Conservation (phyloP, 2,329 filamentous ascomycete species). For the Fusarium sp. region DNA sequence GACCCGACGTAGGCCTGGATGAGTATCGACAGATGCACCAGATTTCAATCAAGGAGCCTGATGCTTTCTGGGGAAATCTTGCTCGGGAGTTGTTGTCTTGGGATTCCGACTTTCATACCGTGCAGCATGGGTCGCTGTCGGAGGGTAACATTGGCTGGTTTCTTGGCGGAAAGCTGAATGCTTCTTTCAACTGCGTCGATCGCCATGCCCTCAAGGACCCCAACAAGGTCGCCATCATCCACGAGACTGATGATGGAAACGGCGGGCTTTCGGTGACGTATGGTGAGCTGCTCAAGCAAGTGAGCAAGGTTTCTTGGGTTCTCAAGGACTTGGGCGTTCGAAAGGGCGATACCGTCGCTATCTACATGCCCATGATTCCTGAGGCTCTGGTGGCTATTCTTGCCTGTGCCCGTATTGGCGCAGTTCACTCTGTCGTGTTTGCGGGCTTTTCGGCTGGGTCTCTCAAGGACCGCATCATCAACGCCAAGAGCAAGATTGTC, state of each 20-base stretch:
- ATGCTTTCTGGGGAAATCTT: constrained; percentile 87
- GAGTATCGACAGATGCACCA: constrained; percentile 76
- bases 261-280: constrained; percentile 89
- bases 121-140: constrained; percentile 79
- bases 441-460: constrained; percentile 96
- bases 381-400: constrained; percentile 86
- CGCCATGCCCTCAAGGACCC: constrained; percentile 92
- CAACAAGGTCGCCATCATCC: constrained; percentile 92
- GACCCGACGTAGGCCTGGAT: constrained; percentile 63
- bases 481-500: constrained; percentile 88
- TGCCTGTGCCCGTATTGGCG: constrained; percentile 89
- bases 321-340: constrained; percentile 93
- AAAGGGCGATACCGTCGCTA: constrained; percentile 94
- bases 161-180: constrained; percentile 89
- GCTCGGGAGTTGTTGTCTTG: constrained; percentile 90
- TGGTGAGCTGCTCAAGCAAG: constrained; percentile 88
- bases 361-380: constrained; percentile 98
- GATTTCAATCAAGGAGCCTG: constrained; percentile 87
- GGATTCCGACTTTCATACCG: constrained; percentile 90
- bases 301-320: constrained; percentile 85
- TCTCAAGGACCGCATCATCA: constrained; percentile 88
- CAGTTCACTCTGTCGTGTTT: constrained; percentile 94
- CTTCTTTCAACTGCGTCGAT: constrained; percentile 95
- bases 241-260: constrained; percentile 93
- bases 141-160: constrained; percentile 94